A percentile compares a stretch with the other conserved stretches of the same genome.
phyloP scores from a whole-genome alignment of 345 rosid genomes.

The Sapria himalayana region DNA sequence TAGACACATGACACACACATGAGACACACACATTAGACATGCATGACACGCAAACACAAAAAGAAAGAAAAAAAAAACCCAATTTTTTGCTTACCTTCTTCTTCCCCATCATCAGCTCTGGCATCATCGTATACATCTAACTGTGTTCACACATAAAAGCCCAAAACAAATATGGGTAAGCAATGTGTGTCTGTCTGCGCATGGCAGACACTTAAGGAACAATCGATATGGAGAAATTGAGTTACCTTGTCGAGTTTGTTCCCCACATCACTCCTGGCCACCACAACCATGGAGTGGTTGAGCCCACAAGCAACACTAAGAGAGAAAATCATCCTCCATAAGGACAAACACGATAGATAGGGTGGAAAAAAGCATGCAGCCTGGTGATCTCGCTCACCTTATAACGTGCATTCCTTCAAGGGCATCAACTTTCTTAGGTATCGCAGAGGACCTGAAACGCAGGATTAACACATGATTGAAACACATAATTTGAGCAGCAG shows the following conservation, averaged over 20 bases:
- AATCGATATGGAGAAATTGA: neutral
- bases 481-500: neutral
- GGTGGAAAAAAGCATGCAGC: neutral
- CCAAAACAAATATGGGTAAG: neutral
- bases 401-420: slow-evolving; percentile 84
- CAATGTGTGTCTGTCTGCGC: too few species aligned
- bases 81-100: neutral
- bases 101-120: too few species aligned
- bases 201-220: too few species aligned
- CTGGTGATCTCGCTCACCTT: slow-evolving; percentile 25
- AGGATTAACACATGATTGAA: slow-evolving; percentile 6
- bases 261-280: slow-evolving; percentile 42
- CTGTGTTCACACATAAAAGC: neutral
- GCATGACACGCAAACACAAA: too few species aligned
- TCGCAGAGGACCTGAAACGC: slow-evolving; percentile 62
- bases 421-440: slow-evolving; percentile 80
- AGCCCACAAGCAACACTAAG: slow-evolving; percentile 81
- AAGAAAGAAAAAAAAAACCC: neutral
- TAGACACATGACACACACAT: too few species aligned
- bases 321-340: slow-evolving; percentile 3
- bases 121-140: neutral
- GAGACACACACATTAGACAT: too few species aligned
- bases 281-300: slow-evolving; percentile 73
- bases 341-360: neutral
- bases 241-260: slow-evolving; percentile 79